Percentiles rank a stretch among this genome's conserved stretches.
Conservation (phyloP, 306 rosid species). For the Bauhinia variegata region DNA sequence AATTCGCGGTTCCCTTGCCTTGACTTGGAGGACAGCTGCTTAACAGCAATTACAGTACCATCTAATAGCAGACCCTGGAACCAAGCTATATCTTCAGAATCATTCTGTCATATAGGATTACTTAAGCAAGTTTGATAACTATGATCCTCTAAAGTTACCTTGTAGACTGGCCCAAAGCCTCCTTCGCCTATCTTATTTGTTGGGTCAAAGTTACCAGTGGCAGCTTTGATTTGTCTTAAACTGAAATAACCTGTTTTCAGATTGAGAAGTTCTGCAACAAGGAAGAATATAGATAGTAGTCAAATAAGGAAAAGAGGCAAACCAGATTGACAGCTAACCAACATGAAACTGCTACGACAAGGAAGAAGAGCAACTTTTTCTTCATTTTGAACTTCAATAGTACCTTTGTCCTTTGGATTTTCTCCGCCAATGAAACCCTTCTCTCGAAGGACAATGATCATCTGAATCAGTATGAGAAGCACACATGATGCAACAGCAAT, state of each 20-base stretch:
- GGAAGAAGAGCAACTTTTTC: background rate
- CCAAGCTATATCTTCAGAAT: slow-evolving; percentile 23
- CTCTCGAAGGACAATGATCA: slow-evolving; percentile 38
- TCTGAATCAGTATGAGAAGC: slow-evolving; percentile 43
- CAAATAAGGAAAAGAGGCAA: background rate
- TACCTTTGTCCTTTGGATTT: slow-evolving; percentile 61
- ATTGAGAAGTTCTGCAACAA: slow-evolving; percentile 56
- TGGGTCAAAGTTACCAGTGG: slow-evolving; percentile 59
- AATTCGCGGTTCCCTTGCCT: slow-evolving; percentile 93
- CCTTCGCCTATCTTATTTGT: slow-evolving; percentile 79
- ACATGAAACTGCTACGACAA: no score
- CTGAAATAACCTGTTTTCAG: slow-evolving; percentile 66
- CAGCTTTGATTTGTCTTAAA: slow-evolving; percentile 63
- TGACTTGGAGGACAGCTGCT: slow-evolving; percentile 87
- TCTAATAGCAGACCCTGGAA: slow-evolving; percentile 67
- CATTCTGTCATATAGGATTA: background rate
- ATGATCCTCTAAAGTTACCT: slow-evolving; percentile 42
- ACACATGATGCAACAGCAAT: slow-evolving; percentile 57
- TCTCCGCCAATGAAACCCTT: slow-evolving; percentile 55
- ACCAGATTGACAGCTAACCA: no score
- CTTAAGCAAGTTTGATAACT: background rate
- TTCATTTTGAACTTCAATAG: slow-evolving; percentile 26
- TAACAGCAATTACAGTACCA: slow-evolving; percentile 77
- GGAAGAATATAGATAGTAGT: background rate
- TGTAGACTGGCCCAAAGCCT: slow-evolving; percentile 80